Evolutionary conservation across 2,329 filamentous ascomycete genomes (phyloP).

Genomic region (Dactylonectria estremocensis): DNA sequence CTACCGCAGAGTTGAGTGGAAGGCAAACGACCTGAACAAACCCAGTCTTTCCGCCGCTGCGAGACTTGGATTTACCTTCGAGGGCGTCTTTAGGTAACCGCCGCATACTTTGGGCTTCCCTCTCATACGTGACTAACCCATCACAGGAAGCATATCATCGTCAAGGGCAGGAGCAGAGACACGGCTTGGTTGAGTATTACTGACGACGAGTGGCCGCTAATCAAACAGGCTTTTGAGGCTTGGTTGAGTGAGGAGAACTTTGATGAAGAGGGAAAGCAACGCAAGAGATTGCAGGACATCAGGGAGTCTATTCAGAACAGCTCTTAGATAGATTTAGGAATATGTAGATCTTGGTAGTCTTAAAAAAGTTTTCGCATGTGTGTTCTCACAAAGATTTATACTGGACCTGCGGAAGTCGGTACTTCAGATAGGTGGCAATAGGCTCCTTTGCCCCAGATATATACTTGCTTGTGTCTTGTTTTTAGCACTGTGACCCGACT

Average conservation of each 20-base stretch:
- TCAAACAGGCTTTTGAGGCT: conserved; percentile 62
- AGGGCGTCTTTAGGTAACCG: conserved; percentile 69
- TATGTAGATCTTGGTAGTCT: not conserved
- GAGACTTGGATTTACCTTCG: conserved; percentile 71
- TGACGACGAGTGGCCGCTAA: conserved; percentile 70
- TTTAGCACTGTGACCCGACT: too few relatives aligned
- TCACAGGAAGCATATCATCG: conserved; percentile 69
- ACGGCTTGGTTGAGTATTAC: conserved; percentile 73
- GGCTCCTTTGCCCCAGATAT: too few relatives aligned
- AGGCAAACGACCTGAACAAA: conserved; percentile 71
- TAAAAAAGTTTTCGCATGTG: not conserved
- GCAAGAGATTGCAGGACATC: conserved; percentile 57
- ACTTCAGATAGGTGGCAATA: too few relatives aligned
- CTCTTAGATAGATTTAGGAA: not conserved
- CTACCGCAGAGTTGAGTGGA: conserved; percentile 75
- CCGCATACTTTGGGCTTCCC: not conserved
- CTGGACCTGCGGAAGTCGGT: too few relatives aligned
- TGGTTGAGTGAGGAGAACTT: conserved; percentile 73
- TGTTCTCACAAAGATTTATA: not conserved
- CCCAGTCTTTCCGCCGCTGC: conserved; percentile 68
- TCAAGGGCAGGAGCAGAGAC: conserved; percentile 70
- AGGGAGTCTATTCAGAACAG: conserved; percentile 13
- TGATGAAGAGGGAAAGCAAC: conserved; percentile 67
- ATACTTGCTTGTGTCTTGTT: too few relatives aligned
- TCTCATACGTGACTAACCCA: not conserved